Evolutionary conservation across 208 protist species (phyloP).

Genomic region (Crithidia thermophila): DNA sequence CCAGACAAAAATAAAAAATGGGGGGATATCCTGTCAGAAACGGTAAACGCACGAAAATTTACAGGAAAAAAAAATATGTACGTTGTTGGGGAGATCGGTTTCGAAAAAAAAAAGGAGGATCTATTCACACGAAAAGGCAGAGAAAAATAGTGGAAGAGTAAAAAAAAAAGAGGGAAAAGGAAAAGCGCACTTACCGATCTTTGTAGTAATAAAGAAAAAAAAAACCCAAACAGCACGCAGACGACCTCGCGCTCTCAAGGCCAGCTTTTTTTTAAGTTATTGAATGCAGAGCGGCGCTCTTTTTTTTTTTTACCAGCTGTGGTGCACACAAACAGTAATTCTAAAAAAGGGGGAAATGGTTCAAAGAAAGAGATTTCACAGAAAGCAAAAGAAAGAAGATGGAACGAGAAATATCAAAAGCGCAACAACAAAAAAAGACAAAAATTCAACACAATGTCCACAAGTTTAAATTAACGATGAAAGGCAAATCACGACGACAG

Average conservation of each 20-base stretch:
- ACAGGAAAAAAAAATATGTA: too few relatives aligned
- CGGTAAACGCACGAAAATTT: too few relatives aligned
- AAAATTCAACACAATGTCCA: too few relatives aligned
- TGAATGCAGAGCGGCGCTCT: too few relatives aligned
- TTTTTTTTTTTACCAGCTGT: not conserved
- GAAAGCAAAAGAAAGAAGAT: not conserved
- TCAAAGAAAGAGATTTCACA: not conserved
- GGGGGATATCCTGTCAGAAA: too few relatives aligned
- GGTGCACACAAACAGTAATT: not conserved
- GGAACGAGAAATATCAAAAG: not conserved
- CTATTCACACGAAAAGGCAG: too few relatives aligned
- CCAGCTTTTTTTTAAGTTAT: not conserved
- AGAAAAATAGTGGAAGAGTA: not conserved
- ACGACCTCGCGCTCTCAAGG: not conserved
- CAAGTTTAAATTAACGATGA: too few relatives aligned
- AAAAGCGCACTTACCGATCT: not conserved
- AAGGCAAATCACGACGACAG: too few relatives aligned
- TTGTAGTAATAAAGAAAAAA: not conserved
- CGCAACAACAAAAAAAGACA: not conserved
- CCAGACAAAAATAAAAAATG: too few relatives aligned
- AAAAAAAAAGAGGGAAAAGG: not conserved
- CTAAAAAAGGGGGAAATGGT: not conserved
- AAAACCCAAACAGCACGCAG: not conserved
- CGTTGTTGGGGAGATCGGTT: not conserved
- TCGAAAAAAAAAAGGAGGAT: not conserved